Evolutionary conservation across 139 green algal genomes (phyloP), one percentile per base, ranked within the genome.

Genomic region (Pseudopediastrum boryanum): DNA sequence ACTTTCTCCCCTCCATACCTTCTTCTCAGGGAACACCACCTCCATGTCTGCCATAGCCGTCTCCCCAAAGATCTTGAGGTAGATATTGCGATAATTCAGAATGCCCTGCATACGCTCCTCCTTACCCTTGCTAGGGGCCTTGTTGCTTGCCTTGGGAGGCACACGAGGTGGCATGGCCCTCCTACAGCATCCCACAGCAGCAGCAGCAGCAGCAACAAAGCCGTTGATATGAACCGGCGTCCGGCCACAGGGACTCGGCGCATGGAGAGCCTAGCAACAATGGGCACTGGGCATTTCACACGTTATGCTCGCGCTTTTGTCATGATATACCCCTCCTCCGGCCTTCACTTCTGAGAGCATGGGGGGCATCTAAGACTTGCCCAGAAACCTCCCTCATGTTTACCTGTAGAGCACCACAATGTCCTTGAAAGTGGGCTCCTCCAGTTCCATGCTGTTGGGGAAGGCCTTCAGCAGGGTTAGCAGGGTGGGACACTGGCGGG

Each of bases 11-110:
- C 29, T n/a, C n/a, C n/a, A n/a, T n/a, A n/a, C n/a, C n/a, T 54
- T 71, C 80, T 94, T 95, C 52, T 94, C 90, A 0, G 92, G 92
- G 79, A 96, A 92, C 16, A 96, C 83, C 69, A 96, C 87, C 83
- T 96, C 92, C 1, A 91, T 41, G 76, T 96, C 92, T 4, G 92
- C 92, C 80, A 95, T 89, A 4, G 92, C 91, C 38, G 94, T 84
- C 44, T 89, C 85, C 2, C 77, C 73, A 78, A 95, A 96, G 39
- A 82, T 76, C 73, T 94, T 95, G 54, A 96, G 63, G 50, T 86
- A 19, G 36, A 96, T 91, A 86, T 93, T 94, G 66, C 88, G 80
- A 69, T 69, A 58, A 27, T 51, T 23, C 31, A 84, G 77, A 29
- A 83, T 77, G 67, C 76, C 76, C 65, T 82, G 50, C 54, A 83